phyloP scores from a whole-genome alignment of 1,284 basidiomycete species.

The Gastroboletus turbinatus region DNA sequence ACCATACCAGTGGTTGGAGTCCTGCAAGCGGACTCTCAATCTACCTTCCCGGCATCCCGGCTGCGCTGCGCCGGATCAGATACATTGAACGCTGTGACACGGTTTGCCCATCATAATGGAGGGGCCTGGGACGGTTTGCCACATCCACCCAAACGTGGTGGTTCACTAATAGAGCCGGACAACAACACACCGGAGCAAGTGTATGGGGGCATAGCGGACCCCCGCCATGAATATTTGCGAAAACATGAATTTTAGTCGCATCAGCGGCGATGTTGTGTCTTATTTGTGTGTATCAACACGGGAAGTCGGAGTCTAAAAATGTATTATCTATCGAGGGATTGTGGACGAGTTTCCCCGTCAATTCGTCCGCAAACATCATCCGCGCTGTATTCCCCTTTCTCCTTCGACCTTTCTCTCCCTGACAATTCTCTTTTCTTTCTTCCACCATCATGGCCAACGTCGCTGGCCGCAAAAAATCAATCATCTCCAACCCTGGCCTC shows the following conservation, averaged over 20 bases:
- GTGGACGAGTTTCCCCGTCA: constrained; percentile 19
- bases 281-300: constrained; percentile 33
- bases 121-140: neutral
- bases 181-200: neutral
- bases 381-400: neutral
- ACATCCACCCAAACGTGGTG: constrained; percentile 1
- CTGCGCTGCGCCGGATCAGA: neutral
- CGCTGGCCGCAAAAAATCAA: constrained; percentile 80
- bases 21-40: constrained; percentile 31
- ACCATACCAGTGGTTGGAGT: constrained; percentile 39
- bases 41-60: constrained; percentile 7
- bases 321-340: constrained; percentile 31
- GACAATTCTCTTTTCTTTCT: neutral
- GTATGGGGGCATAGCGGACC: neutral
- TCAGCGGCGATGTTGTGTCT: constrained; percentile 19
- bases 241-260: too few species aligned
- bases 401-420: neutral
- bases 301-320: constrained; percentile 30
- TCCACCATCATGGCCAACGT: constrained; percentile 56
- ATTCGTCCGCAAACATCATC: constrained; percentile 7
- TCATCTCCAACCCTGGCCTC: constrained; percentile 63
- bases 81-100: neutral
- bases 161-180: neutral
- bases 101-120: constrained; percentile 1
- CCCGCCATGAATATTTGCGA: too few species aligned